These are phyloP conservation scores for Plasmodium malariae DNA, from an alignment of 169 alveolate genomes.

Conservation along the genomic window DNA sequence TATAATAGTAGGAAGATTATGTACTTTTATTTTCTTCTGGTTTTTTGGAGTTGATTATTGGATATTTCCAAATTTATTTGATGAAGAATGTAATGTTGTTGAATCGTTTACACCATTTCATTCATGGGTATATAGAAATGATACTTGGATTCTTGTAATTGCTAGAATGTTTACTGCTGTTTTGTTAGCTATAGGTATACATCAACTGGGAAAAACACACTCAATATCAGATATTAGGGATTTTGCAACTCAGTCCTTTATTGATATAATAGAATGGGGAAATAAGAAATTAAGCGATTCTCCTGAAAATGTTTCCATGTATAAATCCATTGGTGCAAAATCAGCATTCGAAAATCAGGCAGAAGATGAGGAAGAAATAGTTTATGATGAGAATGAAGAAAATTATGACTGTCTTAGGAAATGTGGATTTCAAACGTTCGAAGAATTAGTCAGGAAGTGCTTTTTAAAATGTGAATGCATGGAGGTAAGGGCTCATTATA, in stretches of 20 bases:
- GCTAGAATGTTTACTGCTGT: constrained; percentile 88
- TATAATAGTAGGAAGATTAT: constrained; percentile 82
- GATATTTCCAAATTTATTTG: constrained; percentile 90
- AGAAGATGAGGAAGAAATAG: constrained; percentile 77
- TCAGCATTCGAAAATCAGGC: constrained; percentile 78
- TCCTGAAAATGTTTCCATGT: constrained; percentile 78
- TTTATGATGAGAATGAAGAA: constrained; percentile 83
- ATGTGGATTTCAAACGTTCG: constrained; percentile 84
- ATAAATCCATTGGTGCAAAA: constrained; percentile 81
- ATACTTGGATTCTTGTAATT: constrained; percentile 81
- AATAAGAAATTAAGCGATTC: constrained; percentile 85
- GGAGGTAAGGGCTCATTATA: constrained; percentile 73
- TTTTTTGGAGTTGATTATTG: constrained; percentile 90
- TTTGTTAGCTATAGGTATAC: constrained; percentile 84
- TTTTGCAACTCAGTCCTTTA: constrained; percentile 89
- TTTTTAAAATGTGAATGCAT: constrained; percentile 85
- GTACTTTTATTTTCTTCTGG: constrained; percentile 86
- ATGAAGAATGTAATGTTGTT: constrained; percentile 91
- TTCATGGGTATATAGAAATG: constrained; percentile 83
- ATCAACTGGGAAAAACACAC: constrained; percentile 90
- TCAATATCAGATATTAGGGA: constrained; percentile 85
- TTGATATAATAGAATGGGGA: constrained; percentile 91
- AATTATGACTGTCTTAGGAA: constrained; percentile 84
- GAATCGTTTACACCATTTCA: constrained; percentile 90
- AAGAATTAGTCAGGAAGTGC: constrained; percentile 82